Evolutionary conservation across 306 rosid species (phyloP), one percentile per base, ranked within the genome.

Genomic region (Sicyos baderoa): DNA sequence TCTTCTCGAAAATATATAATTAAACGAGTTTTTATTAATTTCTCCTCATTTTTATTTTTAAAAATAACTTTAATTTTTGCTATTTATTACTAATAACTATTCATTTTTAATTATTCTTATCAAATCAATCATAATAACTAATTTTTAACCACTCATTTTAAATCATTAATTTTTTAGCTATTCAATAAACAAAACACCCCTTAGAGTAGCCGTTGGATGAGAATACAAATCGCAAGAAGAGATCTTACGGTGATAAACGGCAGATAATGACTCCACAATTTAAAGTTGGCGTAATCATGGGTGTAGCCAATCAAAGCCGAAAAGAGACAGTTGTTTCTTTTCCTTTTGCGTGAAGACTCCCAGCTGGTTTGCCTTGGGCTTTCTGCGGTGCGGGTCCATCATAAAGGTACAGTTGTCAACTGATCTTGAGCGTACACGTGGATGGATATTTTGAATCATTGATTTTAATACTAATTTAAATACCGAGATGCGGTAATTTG

Each of bases 201-300:
- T n/a, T n/a, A n/a, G n/a, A n/a, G n/a, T n/a, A n/a, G 8, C 71
- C 54, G 71, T 65, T 65, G 15, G 71, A 65, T 65, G 0, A 17
- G 35, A 65, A 29, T 29, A 29, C 4, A 2, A 64, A 64, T 64
- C 12, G 35, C 4, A 29, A 2, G 35, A 29, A 64, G 6, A 29
- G 13, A 52, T 2, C 1, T 2, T 0, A 1, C 19, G 6, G 35
- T 21, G 21, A 45, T 65, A 6, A 47, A 65, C 71, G 71, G 54
- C 13, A 12, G 54, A 65, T 21, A 9, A 29, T 29, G 35, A 29
- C 2, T 29, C 35, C 2, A 25, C 1, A 65, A 65, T 19, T 65
- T 14, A 16, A 47, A 54, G 19, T 3, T 7, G 54, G 3, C 37
- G 18, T 44, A 65, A 45, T 21, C 16, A 22, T 45, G 71, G 22